Base-by-base conservation (phyloP, 352 stramenopile species). In the Phytophthora agathidicida region DNA sequence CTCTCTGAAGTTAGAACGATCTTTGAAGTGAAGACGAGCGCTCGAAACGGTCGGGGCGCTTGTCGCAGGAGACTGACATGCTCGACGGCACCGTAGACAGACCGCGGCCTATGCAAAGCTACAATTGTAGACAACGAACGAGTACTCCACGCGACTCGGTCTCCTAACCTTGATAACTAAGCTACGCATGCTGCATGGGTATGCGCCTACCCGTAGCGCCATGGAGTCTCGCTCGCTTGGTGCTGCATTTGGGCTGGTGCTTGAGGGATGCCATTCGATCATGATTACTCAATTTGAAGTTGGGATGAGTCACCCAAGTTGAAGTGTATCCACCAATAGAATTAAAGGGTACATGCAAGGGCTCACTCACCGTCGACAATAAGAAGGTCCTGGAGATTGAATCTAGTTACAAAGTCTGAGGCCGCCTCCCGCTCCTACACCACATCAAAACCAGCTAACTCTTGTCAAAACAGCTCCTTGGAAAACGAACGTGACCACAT, bases 331-430 rank as follows among this genome's bases (percentile, higher is more conserved):
- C n/a, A n/a, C n/a, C n/a, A n/a, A n/a, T n/a, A n/a, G n/a, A n/a
- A n/a, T n/a, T n/a, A n/a, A n/a, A n/a, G n/a, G n/a, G n/a, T n/a
- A n/a, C n/a, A n/a, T n/a, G n/a, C n/a, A n/a, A n/a, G n/a, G n/a
- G n/a, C n/a, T 68, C 26, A 68, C 17, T 68, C 60, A 6, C 54
- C 52, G 8, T 78, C 73, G 4, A 88, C 75, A 4, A 65, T 30
- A 36, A 84, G 49, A 23, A 91, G 58, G 37, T 87, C 75, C 54
- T 91, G 80, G 17, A 91, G 69, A 50, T 91, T 86, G 61, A 91
- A 89, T 39, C 71, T 71, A 27, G 79, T 75, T 19, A 91, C 77
- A 60, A 88, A 91, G 22, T 88, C 68, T 16, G 81, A 74, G 20
- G 81, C 77, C 2, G 37, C 46, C 2, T 79, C 75, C 13, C 71